Evolutionary conservation across 2,329 filamentous ascomycete genomes (phyloP).

Genomic region (Paramyrothecium sp.): DNA sequence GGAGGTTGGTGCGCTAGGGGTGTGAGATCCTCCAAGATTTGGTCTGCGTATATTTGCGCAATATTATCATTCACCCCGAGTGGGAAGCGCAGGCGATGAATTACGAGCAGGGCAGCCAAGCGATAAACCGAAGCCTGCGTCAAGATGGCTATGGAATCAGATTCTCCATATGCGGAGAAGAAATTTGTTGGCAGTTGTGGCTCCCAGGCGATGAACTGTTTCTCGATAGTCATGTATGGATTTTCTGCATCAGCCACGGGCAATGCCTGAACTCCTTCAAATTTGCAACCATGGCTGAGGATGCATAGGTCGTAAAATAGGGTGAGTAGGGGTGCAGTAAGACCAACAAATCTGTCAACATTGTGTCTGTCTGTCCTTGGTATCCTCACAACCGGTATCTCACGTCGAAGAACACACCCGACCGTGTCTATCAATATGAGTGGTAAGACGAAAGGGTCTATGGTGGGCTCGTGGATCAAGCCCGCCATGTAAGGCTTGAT

Average conservation of each 20-base stretch:
- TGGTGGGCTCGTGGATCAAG: slow-evolving; percentile 2
- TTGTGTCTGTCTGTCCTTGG: not conserved
- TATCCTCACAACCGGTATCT: slow-evolving; percentile 7
- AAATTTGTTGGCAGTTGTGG: slow-evolving; percentile 1
- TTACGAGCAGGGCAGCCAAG: slow-evolving; percentile 8
- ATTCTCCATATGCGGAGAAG: not conserved
- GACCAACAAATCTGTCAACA: slow-evolving; percentile 9
- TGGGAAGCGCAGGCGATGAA: slow-evolving; percentile 13
- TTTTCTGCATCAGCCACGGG: not conserved
- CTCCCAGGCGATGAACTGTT: slow-evolving; percentile 5
- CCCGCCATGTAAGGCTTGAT: slow-evolving; percentile 7
- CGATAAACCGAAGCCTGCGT: slow-evolving; percentile 11
- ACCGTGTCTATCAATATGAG: slow-evolving; percentile 10
- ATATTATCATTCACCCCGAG: slow-evolving; percentile 8
- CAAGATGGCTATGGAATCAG: slow-evolving; percentile 7
- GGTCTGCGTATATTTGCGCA: slow-evolving; percentile 3
- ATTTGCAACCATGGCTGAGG: slow-evolving; percentile 4
- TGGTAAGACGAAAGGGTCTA: slow-evolving; percentile 9
- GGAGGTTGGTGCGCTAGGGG: slow-evolving; percentile 1
- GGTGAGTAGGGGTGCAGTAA: slow-evolving; percentile 7
- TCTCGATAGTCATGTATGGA: slow-evolving; percentile 8
- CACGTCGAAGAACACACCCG: slow-evolving; percentile 10
- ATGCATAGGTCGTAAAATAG: slow-evolving; percentile 11
- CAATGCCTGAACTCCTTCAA: not conserved
- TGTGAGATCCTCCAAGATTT: slow-evolving; percentile 8